These are phyloP conservation scores for Bombardia bombarda DNA, from an alignment of 495 filamentous ascomycete species.

Conservation along the genomic window DNA sequence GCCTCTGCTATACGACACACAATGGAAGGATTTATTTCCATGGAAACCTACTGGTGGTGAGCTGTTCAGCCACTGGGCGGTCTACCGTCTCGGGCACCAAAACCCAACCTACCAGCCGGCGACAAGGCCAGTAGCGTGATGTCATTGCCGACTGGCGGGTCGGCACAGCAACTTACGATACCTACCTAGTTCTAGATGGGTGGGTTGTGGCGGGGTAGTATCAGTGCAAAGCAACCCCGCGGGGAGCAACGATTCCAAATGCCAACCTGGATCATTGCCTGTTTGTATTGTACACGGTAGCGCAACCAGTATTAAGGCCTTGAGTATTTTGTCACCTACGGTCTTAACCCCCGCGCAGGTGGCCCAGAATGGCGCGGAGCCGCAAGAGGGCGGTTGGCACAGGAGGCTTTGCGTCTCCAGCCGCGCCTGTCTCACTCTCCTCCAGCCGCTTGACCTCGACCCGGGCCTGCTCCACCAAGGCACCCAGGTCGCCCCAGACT, in stretches of 20 bases:
- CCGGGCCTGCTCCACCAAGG: constrained; percentile 54
- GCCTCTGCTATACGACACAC: too few species aligned
- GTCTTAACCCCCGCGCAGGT: constrained; percentile 14
- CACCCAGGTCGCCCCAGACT: constrained; percentile 66
- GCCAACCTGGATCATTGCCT: too few species aligned
- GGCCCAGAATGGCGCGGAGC: constrained; percentile 25
- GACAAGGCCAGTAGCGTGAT: too few species aligned
- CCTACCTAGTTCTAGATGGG: not conserved
- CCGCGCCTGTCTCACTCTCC: not conserved
- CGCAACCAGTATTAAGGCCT: too few species aligned
- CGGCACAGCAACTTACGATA: constrained; percentile 7
- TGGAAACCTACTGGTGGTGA: too few species aligned
- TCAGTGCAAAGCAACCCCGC: too few species aligned
- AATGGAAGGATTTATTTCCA: too few species aligned
- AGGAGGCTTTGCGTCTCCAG: constrained; percentile 14
- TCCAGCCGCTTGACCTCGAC: constrained; percentile 41
- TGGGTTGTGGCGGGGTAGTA: not conserved
- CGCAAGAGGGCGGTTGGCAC: constrained; percentile 20
- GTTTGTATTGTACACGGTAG: too few species aligned
- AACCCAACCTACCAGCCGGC: too few species aligned
- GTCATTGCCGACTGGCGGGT: constrained; percentile 7
- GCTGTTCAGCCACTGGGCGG: too few species aligned
- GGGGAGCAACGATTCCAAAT: too few species aligned
- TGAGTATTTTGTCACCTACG: not conserved
- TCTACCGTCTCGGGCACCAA: too few species aligned